Evolutionary conservation across 163 green algal genomes (phyloP), one percentile per base, ranked within the genome.

Genomic region (Prototheca stagnorum): DNA sequence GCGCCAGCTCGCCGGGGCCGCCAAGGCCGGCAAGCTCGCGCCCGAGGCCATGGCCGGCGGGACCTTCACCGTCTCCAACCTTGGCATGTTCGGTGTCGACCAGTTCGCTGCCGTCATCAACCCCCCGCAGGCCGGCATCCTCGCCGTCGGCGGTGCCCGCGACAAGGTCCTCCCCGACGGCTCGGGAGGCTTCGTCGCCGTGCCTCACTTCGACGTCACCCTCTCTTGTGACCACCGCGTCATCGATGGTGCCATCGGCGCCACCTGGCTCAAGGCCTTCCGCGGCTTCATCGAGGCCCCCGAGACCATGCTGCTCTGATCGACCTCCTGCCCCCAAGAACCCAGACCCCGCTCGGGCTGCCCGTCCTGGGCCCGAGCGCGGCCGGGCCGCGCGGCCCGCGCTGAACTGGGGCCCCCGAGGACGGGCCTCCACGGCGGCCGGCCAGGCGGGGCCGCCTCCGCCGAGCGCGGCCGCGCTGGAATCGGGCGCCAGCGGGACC

Each of bases 101-200:
- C 68, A 90, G 57, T 98, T 98, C 67, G 64, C 75, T 1, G 88
- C 88, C 44, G 95, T 98, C 65, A 70, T 97, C 51, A 97, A 98
- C 70, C 88, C 85, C 16, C 84, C 88, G 2, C 82, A 93, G 73
- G 73, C 80, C 14, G 74, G 65, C 43, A 97, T 97, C 55, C 64
- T 97, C 42, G 88, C 88, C 6, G 81, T 95, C n/a, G 86, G 86
- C 20, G 62, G 45, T 22, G 59, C 64, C 5, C 54, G 67, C 39
- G 67, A 73, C 47, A 65, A 68, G 24, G 70, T 88, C 17, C 66
- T 87, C 29, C 36, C 41, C 6, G 31, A 45, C 11, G 42, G 20
- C 15, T 51, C 28, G 3, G 64, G 60, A 27, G 57, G 58, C 22
- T 87, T 80, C 54, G 61, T 64, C 35, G 62, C 74, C 47, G 67